A percentile compares a stretch with the other conserved stretches of the same genome.
phyloP scores from a whole-genome alignment of 1,139 yeast genomes.

The Meyerozyma smithsonii region DNA sequence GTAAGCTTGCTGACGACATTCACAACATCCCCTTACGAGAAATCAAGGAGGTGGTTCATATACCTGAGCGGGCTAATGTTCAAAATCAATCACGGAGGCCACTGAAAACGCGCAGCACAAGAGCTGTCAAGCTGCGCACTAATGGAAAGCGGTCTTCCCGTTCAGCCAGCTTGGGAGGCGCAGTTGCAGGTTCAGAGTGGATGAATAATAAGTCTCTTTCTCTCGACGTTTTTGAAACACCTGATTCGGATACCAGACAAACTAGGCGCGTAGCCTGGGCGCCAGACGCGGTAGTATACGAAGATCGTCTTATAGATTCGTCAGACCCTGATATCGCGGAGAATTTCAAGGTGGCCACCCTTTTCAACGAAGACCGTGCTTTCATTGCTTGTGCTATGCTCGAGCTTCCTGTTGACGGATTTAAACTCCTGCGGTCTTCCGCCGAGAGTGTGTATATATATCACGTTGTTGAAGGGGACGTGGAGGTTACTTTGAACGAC shows the following conservation, averaged over 20 bases:
- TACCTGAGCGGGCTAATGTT: conserved; percentile 25
- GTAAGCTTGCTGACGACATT: conserved; percentile 31
- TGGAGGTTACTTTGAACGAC: conserved; percentile 64
- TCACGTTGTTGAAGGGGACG: conserved; percentile 64
- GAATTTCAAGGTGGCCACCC: conserved; percentile 57
- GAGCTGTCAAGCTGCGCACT: conserved; percentile 14
- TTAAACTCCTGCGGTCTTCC: conserved; percentile 60
- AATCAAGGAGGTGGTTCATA: conserved; percentile 54
- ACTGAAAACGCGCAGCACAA: conserved; percentile 6
- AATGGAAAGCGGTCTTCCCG: conserved; percentile 27
- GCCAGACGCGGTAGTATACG: conserved; percentile 51
- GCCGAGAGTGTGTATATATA: conserved; percentile 69
- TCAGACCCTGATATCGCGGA: conserved; percentile 37
- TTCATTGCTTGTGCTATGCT: conserved; percentile 75
- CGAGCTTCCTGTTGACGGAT: conserved; percentile 60
- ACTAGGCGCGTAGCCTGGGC: conserved; percentile 64
- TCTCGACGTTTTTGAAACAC: conserved; percentile 51
- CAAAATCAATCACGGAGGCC: conserved; percentile 2
- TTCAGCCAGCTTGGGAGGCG: conserved; percentile 27
- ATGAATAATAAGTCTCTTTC: conserved; percentile 40
- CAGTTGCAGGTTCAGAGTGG: conserved; percentile 53
- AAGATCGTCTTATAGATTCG: conserved; percentile 33
- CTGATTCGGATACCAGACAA: conserved; percentile 39
- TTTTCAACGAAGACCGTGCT: conserved; percentile 64
- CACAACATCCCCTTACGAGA: conserved; percentile 49